Evolutionary conservation across 2,329 filamentous ascomycete genomes (phyloP).

Genomic region (Hypoxylon sp.): DNA sequence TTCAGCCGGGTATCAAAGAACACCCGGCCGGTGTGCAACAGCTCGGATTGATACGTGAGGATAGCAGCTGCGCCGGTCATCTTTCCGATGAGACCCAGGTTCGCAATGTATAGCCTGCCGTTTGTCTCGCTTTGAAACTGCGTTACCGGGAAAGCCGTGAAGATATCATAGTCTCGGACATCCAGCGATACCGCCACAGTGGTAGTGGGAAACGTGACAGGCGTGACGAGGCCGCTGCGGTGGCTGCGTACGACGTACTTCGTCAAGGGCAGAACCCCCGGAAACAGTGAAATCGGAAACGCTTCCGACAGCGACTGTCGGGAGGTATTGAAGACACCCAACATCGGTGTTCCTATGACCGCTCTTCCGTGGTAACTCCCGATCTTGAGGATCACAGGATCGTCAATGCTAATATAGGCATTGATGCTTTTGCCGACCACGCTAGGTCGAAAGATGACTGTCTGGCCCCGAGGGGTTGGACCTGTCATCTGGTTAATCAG

Average conservation of each 20-base stretch:
- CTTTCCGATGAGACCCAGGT: constrained; percentile 82
- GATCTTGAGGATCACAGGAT: constrained; percentile 76
- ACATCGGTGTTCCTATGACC: constrained; percentile 74
- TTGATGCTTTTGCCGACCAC: constrained; percentile 75
- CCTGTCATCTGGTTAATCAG: constrained; percentile 86
- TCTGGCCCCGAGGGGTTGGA: constrained; percentile 72
- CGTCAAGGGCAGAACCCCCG: constrained; percentile 66
- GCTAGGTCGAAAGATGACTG: constrained; percentile 82
- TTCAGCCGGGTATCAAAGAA: constrained; percentile 76
- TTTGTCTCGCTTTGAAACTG: constrained; percentile 58
- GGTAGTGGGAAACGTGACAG: constrained; percentile 56
- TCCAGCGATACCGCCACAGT: constrained; percentile 70
- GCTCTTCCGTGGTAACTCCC: constrained; percentile 76
- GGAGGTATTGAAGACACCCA: constrained; percentile 86
- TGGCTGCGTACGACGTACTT: constrained; percentile 80
- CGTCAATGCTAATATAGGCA: constrained; percentile 78
- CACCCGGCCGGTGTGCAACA: constrained; percentile 64
- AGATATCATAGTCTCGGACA: constrained; percentile 77
- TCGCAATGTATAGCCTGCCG: constrained; percentile 64
- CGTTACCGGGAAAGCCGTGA: constrained; percentile 75
- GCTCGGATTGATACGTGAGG: constrained; percentile 64
- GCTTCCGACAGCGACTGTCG: constrained; percentile 70
- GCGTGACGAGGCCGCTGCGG: constrained; percentile 67
- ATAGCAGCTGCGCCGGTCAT: constrained; percentile 90
- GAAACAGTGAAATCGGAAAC: constrained; percentile 74